These are phyloP conservation scores for Akanthomyces dipterigenus DNA, from an alignment of 2,329 filamentous ascomycete species.

Conservation along the genomic window DNA sequence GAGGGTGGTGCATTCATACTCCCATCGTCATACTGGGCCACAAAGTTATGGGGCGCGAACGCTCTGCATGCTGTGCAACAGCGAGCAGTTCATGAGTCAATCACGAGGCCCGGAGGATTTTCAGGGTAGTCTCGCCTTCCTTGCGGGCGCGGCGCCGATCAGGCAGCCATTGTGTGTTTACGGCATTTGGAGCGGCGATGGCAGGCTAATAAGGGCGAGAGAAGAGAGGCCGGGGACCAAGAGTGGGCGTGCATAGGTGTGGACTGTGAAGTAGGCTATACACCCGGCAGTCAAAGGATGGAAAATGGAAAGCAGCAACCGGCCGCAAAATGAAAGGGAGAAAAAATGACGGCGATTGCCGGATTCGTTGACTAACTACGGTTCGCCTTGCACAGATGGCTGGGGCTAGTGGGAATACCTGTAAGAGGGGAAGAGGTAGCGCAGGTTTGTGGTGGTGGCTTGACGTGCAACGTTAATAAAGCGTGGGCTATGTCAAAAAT, in stretches of 20 bases:
- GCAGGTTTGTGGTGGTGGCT: not conserved
- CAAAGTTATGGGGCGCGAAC: not conserved
- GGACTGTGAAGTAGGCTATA: not conserved
- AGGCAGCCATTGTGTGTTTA: not conserved
- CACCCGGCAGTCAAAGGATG: too few relatives aligned
- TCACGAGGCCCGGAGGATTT: not conserved
- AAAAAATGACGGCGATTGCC: not conserved
- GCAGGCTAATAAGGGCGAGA: not conserved
- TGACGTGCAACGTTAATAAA: not conserved
- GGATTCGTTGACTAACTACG: not conserved
- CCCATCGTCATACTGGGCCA: not conserved
- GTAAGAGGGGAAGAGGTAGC: not conserved
- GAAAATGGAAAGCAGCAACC: too few relatives aligned
- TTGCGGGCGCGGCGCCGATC: not conserved
- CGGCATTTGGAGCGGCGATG: not conserved
- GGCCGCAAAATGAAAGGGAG: too few relatives aligned
- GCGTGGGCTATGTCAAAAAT: not conserved
- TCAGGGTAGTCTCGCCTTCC: not conserved
- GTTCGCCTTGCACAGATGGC: not conserved
- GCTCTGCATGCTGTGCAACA: constrained; percentile 1
- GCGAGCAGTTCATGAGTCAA: not conserved
- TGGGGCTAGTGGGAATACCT: not conserved
- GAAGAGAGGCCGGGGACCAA: not conserved
- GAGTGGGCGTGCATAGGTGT: not conserved
- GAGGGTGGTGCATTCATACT: not conserved